Base-by-base conservation (phyloP, 2,329 filamentous ascomycete species). In the Penicillium sp. region DNA sequence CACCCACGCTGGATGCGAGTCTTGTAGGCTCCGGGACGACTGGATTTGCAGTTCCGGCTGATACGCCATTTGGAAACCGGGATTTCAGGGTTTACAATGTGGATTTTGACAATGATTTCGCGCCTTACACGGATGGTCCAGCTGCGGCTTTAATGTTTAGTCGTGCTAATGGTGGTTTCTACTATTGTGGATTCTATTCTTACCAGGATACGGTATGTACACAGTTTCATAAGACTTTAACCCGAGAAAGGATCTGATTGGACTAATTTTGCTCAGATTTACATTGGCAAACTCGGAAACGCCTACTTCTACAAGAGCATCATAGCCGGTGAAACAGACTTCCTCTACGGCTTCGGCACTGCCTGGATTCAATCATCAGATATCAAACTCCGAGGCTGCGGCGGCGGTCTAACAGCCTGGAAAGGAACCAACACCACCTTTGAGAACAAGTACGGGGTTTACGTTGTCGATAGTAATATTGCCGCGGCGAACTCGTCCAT, bases 351-450 rank as follows among this genome's bases (percentile, higher is more conserved):
- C 9, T 88, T 88, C 66, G 87, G 86, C 26, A 89, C 86, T 0
- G 78, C 83, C 3, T 89, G 83, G 79, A 77, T 88, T 42, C 78
- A 85, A 54, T 75, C 78, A 3, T 84, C 81, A 1, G 74, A 76
- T 0, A 71, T 90, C 2, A 75, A 77, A 0, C 78, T 89, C 13
- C 82, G 87, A 10, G 77, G 74, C 63, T 90, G 87, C 62, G 85
- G 85, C 4, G 87, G 87, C 16, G 87, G 87, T 11, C 84, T 90
- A 53, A 88, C 85, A 0, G 87, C 87, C 0, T 89, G 87, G 87
- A 89, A 89, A 66, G 85, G 84, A 27, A 81, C 83, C 0, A 88
- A 88, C 70, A 89, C 86, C 0, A 88, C 85, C 0, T 88, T 85
- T 51, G 69, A 72, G 5, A 90, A 90, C 73, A 87, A 86, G 64